Percentiles rank a stretch among this genome's conserved stretches.
Conservation (phyloP, 805 yeast genomes). For the Barnettozyma salicaria region DNA sequence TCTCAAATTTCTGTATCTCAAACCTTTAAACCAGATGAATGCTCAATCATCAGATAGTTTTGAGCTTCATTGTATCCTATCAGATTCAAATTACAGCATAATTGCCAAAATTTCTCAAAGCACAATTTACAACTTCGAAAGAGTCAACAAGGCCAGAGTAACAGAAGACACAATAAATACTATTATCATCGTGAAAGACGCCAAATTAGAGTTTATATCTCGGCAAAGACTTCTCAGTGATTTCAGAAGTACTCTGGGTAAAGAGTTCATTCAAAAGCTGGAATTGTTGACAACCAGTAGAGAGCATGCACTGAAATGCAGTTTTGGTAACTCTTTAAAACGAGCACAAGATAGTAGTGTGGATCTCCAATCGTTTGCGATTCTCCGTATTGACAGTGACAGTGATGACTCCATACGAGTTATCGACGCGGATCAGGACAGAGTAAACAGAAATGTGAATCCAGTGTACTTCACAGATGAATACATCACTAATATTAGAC, state of each 20-base stretch:
- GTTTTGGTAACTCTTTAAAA: too few relatives aligned
- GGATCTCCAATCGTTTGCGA: conserved; percentile 3
- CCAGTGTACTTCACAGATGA: conserved; percentile 4
- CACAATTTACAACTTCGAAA: neutral
- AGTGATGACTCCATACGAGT: neutral
- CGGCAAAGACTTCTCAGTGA: neutral
- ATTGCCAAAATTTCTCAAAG: neutral
- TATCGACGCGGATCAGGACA: conserved; percentile 6
- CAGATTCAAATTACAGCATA: conserved; percentile 8
- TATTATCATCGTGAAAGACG: conserved; percentile 1
- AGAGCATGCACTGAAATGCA: too few relatives aligned
- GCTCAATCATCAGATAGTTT: neutral
- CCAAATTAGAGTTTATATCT: conserved; percentile 3
- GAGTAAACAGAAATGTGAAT: neutral
- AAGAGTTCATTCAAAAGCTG: neutral
- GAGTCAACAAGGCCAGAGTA: conserved; percentile 1
- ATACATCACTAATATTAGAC: neutral
- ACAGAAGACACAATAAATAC: conserved; percentile 8
- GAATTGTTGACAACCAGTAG: neutral
- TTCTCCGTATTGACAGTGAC: conserved; percentile 1
- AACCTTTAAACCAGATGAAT: neutral
- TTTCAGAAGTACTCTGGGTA: neutral
- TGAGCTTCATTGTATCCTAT: conserved; percentile 3
- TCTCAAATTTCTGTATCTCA: conserved; percentile 4
- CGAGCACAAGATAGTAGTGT: too few relatives aligned